Evolutionary conservation across 2,329 filamentous ascomycete genomes (phyloP), one percentile per base, ranked within the genome.

Genomic region (Colletotrichum cereale): DNA sequence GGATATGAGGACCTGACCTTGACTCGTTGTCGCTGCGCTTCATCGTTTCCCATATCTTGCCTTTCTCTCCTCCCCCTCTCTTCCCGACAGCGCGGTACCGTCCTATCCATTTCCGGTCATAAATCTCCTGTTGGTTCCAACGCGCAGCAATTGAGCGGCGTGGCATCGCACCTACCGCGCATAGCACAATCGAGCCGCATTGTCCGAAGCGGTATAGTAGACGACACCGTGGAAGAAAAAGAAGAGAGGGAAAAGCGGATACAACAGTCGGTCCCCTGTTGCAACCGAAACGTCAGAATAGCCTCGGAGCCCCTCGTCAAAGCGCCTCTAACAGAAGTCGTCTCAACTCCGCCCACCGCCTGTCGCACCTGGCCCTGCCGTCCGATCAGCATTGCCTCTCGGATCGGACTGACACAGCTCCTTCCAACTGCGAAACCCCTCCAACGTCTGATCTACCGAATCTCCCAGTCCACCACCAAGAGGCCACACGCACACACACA

Each of bases 241-340:
- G 14, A 36, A 7, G 6, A 29, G n/a, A 31, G 18, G 18, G 36
- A 50, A 60, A 64, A 40, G n/a, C 34, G 53, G 53, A 26, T 16
- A 57, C 53, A 18, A 68, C 38, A n/a, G 36, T 21, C 58, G 56
- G 21, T 69, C 78, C 80, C 80, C 78, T 82, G 80, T 77, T 76
- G 40, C 72, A 75, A 75, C 73, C 80, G 81, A 82, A 83, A 83
- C 81, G 77, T 74, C 78, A 78, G 73, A 74, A 77, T 77, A 77
- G 77, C 77, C 76, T 76, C 74, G 74, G 74, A 69, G 65, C 76
- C 78, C 81, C 79, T 78, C 76, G 79, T 80, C 82, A 79, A 82
- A 81, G 81, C 82, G 78, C 79, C 82, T 84, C 82, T 83, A 80
- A 85, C 84, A 80, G 67, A 70, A 69, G 75, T 78, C 81, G 84